These are phyloP conservation scores for Penicillium arizonense DNA, from an alignment of 495 filamentous ascomycete species.

Conservation along the genomic window DNA sequence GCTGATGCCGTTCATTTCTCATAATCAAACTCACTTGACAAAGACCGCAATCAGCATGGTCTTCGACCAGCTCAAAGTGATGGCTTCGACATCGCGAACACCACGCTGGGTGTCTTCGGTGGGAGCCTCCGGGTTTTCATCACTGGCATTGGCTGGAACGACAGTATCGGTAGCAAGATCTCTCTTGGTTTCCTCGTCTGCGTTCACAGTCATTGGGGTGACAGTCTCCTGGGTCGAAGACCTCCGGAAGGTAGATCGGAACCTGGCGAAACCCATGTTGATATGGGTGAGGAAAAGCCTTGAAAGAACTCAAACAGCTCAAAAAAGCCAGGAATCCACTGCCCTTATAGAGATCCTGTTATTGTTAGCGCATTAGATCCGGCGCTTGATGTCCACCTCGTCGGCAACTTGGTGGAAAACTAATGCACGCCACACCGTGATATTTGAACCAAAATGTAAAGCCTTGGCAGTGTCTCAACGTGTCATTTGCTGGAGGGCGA, in stretches of 20 bases:
- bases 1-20: too few species aligned
- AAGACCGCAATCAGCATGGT: slow-evolving; percentile 40
- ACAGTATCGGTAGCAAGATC: slow-evolving; percentile 5
- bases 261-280: slow-evolving; percentile 5
- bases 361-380: not conserved
- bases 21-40: slow-evolving; percentile 25
- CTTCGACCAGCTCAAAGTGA: slow-evolving; percentile 42
- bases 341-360: slow-evolving; percentile 1
- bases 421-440: slow-evolving; percentile 3
- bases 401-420: slow-evolving; percentile 7
- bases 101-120: slow-evolving; percentile 35
- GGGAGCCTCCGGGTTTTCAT: slow-evolving; percentile 5
- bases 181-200: slow-evolving; percentile 3
- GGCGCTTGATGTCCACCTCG: not conserved
- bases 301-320: not conserved
- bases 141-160: not conserved
- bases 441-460: not conserved
- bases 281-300: not conserved
- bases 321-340: not conserved
- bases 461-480: slow-evolving; percentile 7
- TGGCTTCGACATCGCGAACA: slow-evolving; percentile 44
- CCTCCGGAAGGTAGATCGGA: slow-evolving; percentile 12
- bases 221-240: slow-evolving; percentile 8
- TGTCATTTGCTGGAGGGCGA: not conserved
- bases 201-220: not conserved